A percentile compares a stretch with the other conserved stretches of the same genome.
Evolutionary conservation across 805 yeast species (phyloP).

Genomic region (Candida odintsovae): DNA sequence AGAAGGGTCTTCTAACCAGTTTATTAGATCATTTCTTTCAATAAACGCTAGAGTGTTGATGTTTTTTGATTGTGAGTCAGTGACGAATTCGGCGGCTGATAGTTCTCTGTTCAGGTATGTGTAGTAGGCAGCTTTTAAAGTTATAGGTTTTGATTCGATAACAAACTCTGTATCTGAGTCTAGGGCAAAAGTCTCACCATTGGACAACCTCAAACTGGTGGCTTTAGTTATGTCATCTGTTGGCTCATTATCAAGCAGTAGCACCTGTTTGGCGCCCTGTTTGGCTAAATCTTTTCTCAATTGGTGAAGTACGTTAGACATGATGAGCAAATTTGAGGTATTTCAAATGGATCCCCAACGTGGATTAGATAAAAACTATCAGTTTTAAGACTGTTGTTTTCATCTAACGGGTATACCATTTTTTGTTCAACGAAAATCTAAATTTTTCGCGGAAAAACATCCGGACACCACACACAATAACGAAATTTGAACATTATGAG

Average conservation of each 20-base stretch:
- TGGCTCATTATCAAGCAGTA: neutral
- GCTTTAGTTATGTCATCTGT: slow-evolving; percentile 33
- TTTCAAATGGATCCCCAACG: too few relatives aligned
- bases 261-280: neutral
- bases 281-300: neutral
- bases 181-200: slow-evolving; percentile 27
- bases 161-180: slow-evolving; percentile 49
- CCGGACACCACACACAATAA: neutral
- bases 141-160: slow-evolving; percentile 42
- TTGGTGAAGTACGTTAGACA: neutral
- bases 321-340: neutral
- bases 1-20: slow-evolving; percentile 73
- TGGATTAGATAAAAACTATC: too few relatives aligned
- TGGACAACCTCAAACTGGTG: slow-evolving; percentile 23
- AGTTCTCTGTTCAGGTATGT: slow-evolving; percentile 75
- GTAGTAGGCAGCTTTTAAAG: slow-evolving; percentile 58
- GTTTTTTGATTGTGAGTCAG: slow-evolving; percentile 57
- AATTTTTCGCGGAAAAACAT: neutral
- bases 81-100: slow-evolving; percentile 75
- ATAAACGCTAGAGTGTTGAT: slow-evolving; percentile 72
- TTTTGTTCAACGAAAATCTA: neutral
- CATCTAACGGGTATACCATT: too few relatives aligned
- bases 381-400: too few relatives aligned
- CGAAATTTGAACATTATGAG: too few relatives aligned
- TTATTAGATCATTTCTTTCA: slow-evolving; percentile 77